phyloP scores from a whole-genome alignment of 257 asterid species.

The Primulina eburnea region DNA sequence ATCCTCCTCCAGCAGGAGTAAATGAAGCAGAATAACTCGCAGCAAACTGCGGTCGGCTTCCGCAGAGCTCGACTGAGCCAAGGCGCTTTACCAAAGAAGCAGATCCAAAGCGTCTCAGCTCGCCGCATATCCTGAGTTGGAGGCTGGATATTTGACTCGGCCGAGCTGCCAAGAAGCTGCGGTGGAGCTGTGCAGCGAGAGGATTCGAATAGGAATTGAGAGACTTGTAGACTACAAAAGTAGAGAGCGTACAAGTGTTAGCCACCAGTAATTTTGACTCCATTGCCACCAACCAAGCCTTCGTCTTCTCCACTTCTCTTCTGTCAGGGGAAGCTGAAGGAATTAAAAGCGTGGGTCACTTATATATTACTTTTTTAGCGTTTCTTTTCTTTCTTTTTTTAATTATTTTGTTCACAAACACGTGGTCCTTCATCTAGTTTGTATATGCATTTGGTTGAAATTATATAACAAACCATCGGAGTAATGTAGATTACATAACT shows the following conservation, averaged over 20 bases:
- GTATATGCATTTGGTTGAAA: too few species aligned
- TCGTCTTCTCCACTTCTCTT: not conserved
- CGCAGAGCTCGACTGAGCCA: conserved; percentile 24
- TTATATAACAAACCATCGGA: too few species aligned
- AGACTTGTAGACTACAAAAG: conserved; percentile 27
- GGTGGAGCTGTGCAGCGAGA: conserved; percentile 28
- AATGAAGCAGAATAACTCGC: conserved; percentile 52
- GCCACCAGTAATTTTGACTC: conserved; percentile 34
- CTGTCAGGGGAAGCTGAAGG: not conserved
- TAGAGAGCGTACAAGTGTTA: conserved; percentile 26
- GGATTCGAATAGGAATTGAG: conserved; percentile 28
- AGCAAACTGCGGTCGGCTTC: conserved; percentile 40
- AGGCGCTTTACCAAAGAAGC: conserved; percentile 28
- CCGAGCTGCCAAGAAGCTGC: conserved; percentile 30
- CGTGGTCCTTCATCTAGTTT: too few species aligned
- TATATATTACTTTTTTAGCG: too few species aligned
- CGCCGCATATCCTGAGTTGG: conserved; percentile 29
- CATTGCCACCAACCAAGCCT: conserved; percentile 24
- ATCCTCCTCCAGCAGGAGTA: conserved; percentile 73
- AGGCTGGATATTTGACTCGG: conserved; percentile 30
- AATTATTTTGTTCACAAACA: too few species aligned
- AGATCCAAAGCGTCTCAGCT: conserved; percentile 34
- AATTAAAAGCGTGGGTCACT: not conserved
- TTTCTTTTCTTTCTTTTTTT: too few species aligned
- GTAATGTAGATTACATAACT: too few species aligned